Base-by-base conservation (phyloP, 2,329 filamentous ascomycete species). In the Microdochium trichocladiopsis region DNA sequence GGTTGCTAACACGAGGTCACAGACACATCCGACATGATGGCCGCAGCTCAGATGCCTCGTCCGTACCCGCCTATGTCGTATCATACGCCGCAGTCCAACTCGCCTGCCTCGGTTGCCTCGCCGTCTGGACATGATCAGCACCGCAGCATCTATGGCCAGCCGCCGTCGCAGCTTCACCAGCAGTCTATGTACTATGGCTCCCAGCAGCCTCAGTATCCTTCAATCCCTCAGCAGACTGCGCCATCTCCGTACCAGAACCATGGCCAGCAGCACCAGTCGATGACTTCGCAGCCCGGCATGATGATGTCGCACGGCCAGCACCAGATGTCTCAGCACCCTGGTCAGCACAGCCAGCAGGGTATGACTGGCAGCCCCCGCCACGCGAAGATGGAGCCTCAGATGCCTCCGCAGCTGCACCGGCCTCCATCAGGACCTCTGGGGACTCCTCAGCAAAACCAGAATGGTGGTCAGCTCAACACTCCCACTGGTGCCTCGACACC, bases 71-170 rank as follows among this genome's bases (percentile, higher is more conserved):
- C 90, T 55, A 95, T 96, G 66, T 79, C 78, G 28, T 96, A 96
- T 68, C 90, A 96, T 70, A 95, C 92, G 18, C 91, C 92, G 52
- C 92, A 96, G 73, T 95, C 92, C 52, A 95, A 93, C 71, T 96
- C 93, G 52, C 93, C 93, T 49, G 90, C 90, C 37, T 95, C 92
- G 50, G 92, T 96, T 62, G 88, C 92, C 57, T 96, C 93, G 31
- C 87, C 90, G 22, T 90, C 91, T 53, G 81, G 84, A 52, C 91
- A 96, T 71, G 93, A 97, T 66, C 90, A 93, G 65, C 90, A 95
- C 73, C 80, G 92, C 60, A 86, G 84, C 62, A 82, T 97, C 66
- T 97, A 96, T 70, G 86, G 83, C 33, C 88, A 92, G 63, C 86
- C 87, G 50, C 74, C 84, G 36, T 83, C 87, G 52, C 89, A 94